Evolutionary conservation across 208 protist species (phyloP), one percentile per base, ranked within the genome.

Genomic region (Novymonas esmeraldas): DNA sequence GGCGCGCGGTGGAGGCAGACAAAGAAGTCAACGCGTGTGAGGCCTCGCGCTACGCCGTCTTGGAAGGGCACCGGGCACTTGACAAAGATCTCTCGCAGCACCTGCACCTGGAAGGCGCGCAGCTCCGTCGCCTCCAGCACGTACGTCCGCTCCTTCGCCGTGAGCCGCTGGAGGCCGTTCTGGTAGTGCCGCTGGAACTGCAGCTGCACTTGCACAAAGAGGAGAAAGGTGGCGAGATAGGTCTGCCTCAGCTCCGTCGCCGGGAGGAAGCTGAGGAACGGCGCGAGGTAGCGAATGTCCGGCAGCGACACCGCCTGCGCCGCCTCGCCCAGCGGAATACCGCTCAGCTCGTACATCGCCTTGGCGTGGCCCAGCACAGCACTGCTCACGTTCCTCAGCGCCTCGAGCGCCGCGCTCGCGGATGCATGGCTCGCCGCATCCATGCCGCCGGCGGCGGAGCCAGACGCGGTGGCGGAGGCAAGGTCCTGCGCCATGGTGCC

Each of bases 131-230:
- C 48, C 55, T 70, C 76, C 38, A 90, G 63, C 28, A 82, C 66
- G 68, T 81, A 85, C n/a, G 39, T 72, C 38, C 71, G 65, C 38
- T 79, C 57, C 39, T 67, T 38, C 18, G 68, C 71, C 11, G 78
- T 50, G 3, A 86, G 71, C 13, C 48, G 49, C 28, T 85, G 70
- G 24, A 70, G 46, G 36, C 42, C 51, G 29, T 49, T 36, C 36
- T 82, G 66, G 54, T 72, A 54, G 56, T 71, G 68, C 2, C 74
- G 76, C 58, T 84, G 79, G 26, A 85, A 73, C 65, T 87, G 75
- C 42, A 93, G 77, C 57, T 93, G 87, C 56, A 84, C 72, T 61
- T 90, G 84, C 34, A 90, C 70, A 88, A 92, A 90, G 62, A 84
- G 81, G 10, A 94, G 64, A 28, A 91, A 87, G 11, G 65, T 64